A percentile compares a stretch with the other conserved stretches of the same genome.
Evolutionary conservation across 2,329 filamentous ascomycete genomes (phyloP).

Genomic region (Akanthomyces uredinophilus): DNA sequence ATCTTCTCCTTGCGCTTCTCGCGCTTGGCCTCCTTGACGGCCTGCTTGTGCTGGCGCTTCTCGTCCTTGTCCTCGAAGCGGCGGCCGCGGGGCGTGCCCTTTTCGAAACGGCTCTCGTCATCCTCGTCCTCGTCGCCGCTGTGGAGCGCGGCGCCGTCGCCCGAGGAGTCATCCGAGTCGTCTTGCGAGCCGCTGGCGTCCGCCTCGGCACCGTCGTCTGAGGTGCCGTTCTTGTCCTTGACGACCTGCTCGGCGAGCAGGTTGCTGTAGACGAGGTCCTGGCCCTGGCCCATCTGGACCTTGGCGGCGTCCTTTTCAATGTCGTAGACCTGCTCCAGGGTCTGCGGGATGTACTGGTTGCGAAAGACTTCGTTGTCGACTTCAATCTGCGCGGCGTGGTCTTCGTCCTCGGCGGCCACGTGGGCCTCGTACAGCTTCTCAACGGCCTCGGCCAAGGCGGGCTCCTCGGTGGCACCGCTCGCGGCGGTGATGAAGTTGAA

Average conservation of each 20-base stretch:
- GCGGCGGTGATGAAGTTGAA: constrained; percentile 75
- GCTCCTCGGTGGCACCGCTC: constrained; percentile 55
- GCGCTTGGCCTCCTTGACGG: constrained; percentile 91
- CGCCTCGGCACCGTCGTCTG: constrained; percentile 30
- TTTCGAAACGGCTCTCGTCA: constrained; percentile 54
- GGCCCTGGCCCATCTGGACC: constrained; percentile 66
- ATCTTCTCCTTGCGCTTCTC: constrained; percentile 94
- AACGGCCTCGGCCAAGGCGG: constrained; percentile 55
- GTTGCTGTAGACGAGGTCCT: constrained; percentile 78
- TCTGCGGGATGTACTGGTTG: constrained; percentile 95
- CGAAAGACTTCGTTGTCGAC: constrained; percentile 90
- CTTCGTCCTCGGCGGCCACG: constrained; percentile 43
- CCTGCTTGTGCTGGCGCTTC: constrained; percentile 76
- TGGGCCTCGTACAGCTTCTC: constrained; percentile 62
- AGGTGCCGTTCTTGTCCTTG: constrained; percentile 30
- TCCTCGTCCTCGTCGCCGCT: constrained; percentile 39
- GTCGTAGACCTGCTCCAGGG: constrained; percentile 92
- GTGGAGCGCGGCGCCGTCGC: constrained; percentile 43
- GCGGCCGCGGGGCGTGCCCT: constrained; percentile 70
- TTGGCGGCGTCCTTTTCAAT: constrained; percentile 84
- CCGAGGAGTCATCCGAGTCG: constrained; percentile 36
- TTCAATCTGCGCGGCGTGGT: constrained; percentile 56
- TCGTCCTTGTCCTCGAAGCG: constrained; percentile 87
- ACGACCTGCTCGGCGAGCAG: constrained; percentile 69
- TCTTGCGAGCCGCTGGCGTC: constrained; percentile 29